phyloP scores from a whole-genome alignment of 805 yeast genomes.

The Spencermartinsiella europaea region DNA sequence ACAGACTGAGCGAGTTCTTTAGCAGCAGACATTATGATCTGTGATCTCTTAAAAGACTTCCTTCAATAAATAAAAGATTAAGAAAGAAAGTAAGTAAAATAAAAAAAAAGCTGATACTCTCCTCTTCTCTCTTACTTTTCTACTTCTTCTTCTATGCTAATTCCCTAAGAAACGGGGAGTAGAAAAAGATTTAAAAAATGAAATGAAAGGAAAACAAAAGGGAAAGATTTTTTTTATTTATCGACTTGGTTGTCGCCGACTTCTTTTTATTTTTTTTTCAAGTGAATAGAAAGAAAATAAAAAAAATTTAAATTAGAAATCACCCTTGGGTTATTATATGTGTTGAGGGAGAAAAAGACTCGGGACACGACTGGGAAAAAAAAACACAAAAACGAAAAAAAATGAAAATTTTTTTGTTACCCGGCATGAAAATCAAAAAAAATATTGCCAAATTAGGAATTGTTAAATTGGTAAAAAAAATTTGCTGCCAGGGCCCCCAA shows the following conservation, averaged over 20 bases:
- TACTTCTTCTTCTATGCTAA: not conserved
- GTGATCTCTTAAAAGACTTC: no score
- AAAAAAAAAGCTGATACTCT: no score
- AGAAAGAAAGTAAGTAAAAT: constrained; percentile 2
- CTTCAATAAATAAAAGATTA: not conserved
- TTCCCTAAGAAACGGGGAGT: not conserved
- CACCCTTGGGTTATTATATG: not conserved
- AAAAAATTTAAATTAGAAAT: not conserved
- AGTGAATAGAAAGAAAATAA: not conserved
- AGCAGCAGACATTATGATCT: constrained; percentile 19
- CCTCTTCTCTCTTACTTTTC: no score
- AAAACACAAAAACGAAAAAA: not conserved
- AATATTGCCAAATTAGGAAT: not conserved
- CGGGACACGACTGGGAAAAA: no score
- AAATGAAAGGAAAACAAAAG: not conserved
- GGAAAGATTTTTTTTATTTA: not conserved
- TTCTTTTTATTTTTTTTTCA: not conserved
- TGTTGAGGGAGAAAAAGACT: not conserved
- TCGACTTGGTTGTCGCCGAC: not conserved
- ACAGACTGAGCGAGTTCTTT: constrained; percentile 26
- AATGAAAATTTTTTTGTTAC: not conserved
- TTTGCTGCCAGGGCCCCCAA: not conserved
- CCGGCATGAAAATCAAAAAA: not conserved
- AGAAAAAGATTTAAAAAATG: not conserved
- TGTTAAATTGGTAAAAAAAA: not conserved